Percentiles rank a stretch among this genome's conserved stretches.
Evolutionary conservation across 139 green algal genomes (phyloP).

Genomic region (Tetraselmis chui): DNA sequence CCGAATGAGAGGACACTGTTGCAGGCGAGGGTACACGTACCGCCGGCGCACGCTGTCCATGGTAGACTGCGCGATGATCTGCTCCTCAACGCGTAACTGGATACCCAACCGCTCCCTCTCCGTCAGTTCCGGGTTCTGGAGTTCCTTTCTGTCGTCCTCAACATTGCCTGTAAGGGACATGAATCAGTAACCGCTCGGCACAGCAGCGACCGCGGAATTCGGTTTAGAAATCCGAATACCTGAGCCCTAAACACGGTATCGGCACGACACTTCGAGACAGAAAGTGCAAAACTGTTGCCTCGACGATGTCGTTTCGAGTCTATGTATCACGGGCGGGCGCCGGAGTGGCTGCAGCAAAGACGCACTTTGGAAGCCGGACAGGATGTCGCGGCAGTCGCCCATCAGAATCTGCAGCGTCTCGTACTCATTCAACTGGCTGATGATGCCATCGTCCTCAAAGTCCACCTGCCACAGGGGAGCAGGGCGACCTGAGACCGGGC

Average conservation of each 20-base stretch:
- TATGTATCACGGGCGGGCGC: no score
- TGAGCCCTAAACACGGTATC: no score
- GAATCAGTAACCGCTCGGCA: no score
- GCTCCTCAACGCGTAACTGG: conserved; percentile 61
- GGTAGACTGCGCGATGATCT: conserved; percentile 58
- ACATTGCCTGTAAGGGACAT: conserved; percentile 21
- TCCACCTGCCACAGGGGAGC: conserved; percentile 54
- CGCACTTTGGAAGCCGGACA: conserved; percentile 50
- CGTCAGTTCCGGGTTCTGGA: conserved; percentile 41
- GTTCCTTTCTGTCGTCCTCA: conserved; percentile 78
- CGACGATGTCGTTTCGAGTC: no score
- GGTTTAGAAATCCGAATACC: no score
- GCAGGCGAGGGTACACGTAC: no score
- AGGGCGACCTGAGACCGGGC: no score
- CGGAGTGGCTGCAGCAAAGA: no score
- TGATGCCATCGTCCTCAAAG: conserved; percentile 79
- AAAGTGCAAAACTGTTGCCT: no score
- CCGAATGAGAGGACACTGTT: no score
- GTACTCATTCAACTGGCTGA: conserved; percentile 92
- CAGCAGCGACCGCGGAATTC: no score
- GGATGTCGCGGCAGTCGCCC: conserved; percentile 71
- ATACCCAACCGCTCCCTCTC: conserved; percentile 44
- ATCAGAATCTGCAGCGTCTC: conserved; percentile 92
- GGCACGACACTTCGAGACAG: no score
- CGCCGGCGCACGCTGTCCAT: conserved; percentile 66